Conservation (phyloP, 495 filamentous ascomycete genomes). For the Bombardia bombarda region DNA sequence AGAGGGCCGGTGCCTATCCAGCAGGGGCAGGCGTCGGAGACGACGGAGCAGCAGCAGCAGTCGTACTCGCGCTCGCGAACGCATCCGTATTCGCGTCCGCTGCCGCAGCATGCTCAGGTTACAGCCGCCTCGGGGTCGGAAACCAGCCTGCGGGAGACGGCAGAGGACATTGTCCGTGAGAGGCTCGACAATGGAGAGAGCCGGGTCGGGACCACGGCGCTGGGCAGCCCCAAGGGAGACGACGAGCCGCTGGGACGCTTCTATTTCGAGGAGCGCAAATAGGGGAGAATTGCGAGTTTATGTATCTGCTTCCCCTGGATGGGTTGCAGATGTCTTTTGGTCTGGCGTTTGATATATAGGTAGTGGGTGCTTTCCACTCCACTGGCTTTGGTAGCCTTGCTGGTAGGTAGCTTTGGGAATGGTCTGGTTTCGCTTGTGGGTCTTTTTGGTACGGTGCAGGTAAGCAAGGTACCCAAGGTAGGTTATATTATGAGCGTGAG, state of each 20-base stretch:
- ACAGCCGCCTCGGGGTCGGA: constrained; percentile 12
- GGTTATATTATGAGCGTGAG: too few relatives aligned
- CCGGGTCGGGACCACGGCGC: constrained; percentile 19
- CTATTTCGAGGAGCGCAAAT: constrained; percentile 45
- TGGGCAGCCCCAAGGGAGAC: constrained; percentile 30
- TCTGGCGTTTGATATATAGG: too few relatives aligned
- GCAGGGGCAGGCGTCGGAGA: not conserved
- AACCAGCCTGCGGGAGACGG: constrained; percentile 27
- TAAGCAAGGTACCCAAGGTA: too few relatives aligned
- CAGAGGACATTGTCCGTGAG: constrained; percentile 49
- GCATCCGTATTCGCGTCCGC: too few relatives aligned
- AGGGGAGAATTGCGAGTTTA: too few relatives aligned
- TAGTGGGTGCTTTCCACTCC: too few relatives aligned
- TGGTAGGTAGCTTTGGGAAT: too few relatives aligned
- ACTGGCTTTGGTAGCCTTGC: too few relatives aligned
- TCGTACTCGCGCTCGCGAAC: constrained; percentile 9
- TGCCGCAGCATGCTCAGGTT: not conserved
- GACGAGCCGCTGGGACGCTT: constrained; percentile 42
- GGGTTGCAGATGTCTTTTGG: too few relatives aligned
- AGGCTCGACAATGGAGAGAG: constrained; percentile 36
- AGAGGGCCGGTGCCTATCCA: constrained; percentile 29
- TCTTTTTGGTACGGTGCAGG: too few relatives aligned
- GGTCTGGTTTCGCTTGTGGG: too few relatives aligned
- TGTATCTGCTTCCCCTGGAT: too few relatives aligned
- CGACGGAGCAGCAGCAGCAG: constrained; percentile 8